Base-by-base conservation (phyloP, 345 rosid species). In the Aethionema arabicum region DNA sequence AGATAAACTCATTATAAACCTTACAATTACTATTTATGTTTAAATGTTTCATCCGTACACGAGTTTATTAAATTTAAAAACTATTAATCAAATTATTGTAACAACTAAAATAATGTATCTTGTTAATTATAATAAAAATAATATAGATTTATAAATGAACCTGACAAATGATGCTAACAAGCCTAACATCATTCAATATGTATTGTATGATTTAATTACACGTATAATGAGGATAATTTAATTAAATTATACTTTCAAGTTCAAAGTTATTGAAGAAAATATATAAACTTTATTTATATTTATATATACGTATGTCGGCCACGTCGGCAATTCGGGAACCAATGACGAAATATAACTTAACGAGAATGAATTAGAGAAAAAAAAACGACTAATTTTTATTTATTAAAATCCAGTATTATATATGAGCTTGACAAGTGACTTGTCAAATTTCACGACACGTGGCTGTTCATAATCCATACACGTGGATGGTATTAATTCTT, bases 281-380 rank as follows among this genome's bases (percentile, higher is more conserved):
- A 42, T 11, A 49, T 27, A 51, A 12, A 42, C 57, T 40, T 43
- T 11, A 41, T 59, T 9, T 35, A 11, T 42, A 2, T 43, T 6
- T 1, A 66, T 54, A 35, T 52, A 8, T 61, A 68, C 53, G 67
- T 53, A 68, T 60, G 67, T 53, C 73, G 67, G 67, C 11, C 33
- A 56, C 54, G 52, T 56, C 46, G 58, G 51, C 64, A n/a, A 5
- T 11, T 51, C 13, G 29, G 31, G 69, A 16, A 51, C 74, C 69
- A 64, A 57, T 56, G 36, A 55, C 41, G 74, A 41, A 51, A 42
- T 50, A 7, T 33, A 49, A 55, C 64, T 55, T 48, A 55, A n/a
- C 38, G 49, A 54, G 47, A 45, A 69, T 69, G 56, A 54, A 21
- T 62, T 61, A 54, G 52, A 4, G 31, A 61, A 7, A 14, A 30